Evolutionary conservation across 1,139 yeast genomes (phyloP), one percentile per base, ranked within the genome.

Genomic region (Blastobotrys malaysiensis): DNA sequence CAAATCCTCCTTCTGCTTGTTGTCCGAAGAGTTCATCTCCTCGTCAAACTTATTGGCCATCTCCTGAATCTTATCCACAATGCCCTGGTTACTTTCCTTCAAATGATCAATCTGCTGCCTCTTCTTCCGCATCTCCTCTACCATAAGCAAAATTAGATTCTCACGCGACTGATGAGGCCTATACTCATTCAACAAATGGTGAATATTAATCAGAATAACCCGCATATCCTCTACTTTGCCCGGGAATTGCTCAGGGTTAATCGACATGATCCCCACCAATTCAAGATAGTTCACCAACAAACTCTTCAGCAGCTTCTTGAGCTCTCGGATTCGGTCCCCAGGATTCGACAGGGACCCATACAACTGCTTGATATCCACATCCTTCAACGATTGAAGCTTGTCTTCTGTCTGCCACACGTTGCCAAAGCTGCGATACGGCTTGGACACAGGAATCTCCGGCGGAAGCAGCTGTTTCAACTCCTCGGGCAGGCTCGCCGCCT

Each of bases 81-180:
- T 63, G n/a, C 55, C 61, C 13, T 52, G 56, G 53, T 66, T 68
- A 9, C 65, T 58, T 20, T 52, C 51, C 14, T 62, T 61, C 48
- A 67, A 58, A 13, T 56, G 58, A 6, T 57, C 66, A 11, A 64
- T 62, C 39, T 65, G 63, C 26, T 57, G 57, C n/a, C 60, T 55
- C 46, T 61, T 61, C 27, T 57, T 57, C 16, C 60, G 64, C 20
- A 71, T 65, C 54, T 71, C 73, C 52, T 82, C 83, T 63, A 80
- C 83, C 68, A 89, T 73, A 54, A 87, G 72, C 77, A 84, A 76
- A 49, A 87, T 84, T 61, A 89, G 77, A 57, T 89, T 83, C 63
- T 89, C 96, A 48, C 96, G 76, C 6, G 91, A 84, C 66, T 89
- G 97, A 68, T 89, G 96, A 0, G 96, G 96, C 55, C 96, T 75